These are phyloP conservation scores for Malus hybrid DNA, from an alignment of 331 rosid species.

Conservation along the genomic window DNA sequence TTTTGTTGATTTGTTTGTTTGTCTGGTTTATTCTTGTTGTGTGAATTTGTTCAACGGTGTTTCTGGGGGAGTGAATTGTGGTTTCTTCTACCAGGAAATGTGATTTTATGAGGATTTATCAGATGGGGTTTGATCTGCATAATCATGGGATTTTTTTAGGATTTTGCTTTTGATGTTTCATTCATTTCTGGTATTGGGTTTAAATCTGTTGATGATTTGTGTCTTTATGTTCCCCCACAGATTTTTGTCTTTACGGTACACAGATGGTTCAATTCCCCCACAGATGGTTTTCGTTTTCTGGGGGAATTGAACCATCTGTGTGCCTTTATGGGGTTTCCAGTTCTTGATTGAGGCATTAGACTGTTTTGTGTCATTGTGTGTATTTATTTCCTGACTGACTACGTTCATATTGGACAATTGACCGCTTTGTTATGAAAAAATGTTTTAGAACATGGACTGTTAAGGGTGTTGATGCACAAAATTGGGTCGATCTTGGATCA, in stretches of 20 bases:
- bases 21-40: not conserved
- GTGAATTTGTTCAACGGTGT: conserved; percentile 22
- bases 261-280: no score
- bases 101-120: conserved; percentile 11
- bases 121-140: conserved; percentile 24
- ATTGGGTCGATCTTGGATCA: no score
- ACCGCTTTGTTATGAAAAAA: not conserved
- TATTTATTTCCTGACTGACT: not conserved
- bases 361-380: not conserved
- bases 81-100: not conserved
- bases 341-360: not conserved
- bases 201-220: conserved; percentile 6
- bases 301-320: not conserved
- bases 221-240: no score
- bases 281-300: not conserved
- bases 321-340: not conserved
- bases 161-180: conserved; percentile 16
- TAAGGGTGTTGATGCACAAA: not conserved
- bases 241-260: no score
- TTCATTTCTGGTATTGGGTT: conserved; percentile 22
- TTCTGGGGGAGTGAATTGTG: conserved; percentile 9
- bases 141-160: not conserved
- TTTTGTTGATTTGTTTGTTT: not conserved
- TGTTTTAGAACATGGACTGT: not conserved
- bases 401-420: not conserved